A percentile compares a stretch with the other conserved stretches of the same genome.
Conservation (phyloP, 352 stramenopile species). For the Globisporangium perplexum region DNA sequence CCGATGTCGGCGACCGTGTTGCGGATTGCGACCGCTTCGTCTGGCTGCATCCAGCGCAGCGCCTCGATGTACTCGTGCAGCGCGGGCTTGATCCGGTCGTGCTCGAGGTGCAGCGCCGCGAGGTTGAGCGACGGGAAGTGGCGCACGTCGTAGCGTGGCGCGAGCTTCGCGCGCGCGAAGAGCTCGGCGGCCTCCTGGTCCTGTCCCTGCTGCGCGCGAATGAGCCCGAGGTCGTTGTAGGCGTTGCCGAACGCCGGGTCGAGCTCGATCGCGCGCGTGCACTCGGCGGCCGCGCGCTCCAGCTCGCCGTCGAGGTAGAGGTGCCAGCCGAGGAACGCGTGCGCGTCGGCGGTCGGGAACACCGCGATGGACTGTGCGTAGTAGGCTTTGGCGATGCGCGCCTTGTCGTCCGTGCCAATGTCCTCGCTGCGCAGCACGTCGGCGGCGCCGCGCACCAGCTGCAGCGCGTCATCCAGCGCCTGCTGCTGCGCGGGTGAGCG, state of each 20-base stretch:
- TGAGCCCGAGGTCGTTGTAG: slow-evolving; percentile 70
- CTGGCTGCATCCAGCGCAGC: slow-evolving; percentile 57
- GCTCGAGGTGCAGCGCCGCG: slow-evolving; percentile 52
- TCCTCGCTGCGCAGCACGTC: slow-evolving; percentile 40
- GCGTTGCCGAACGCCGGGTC: slow-evolving; percentile 62
- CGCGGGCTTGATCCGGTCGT: slow-evolving; percentile 54
- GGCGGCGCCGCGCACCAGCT: slow-evolving; percentile 46
- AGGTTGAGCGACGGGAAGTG: slow-evolving; percentile 65
- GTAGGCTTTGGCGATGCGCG: slow-evolving; percentile 56
- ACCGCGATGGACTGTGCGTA: slow-evolving; percentile 61
- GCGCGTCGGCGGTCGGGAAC: slow-evolving; percentile 62
- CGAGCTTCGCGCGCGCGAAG: slow-evolving; percentile 55
- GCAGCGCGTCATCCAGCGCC: slow-evolving; percentile 37
- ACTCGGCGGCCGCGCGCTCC: slow-evolving; percentile 44
- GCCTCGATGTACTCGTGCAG: slow-evolving; percentile 75
- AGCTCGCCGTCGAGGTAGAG: slow-evolving; percentile 60
- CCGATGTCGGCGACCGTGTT: slow-evolving; percentile 66
- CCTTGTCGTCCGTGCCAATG: slow-evolving; percentile 35
- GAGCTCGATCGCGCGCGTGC: slow-evolving; percentile 53
- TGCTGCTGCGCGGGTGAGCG: slow-evolving; percentile 14
- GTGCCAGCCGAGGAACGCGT: slow-evolving; percentile 64
- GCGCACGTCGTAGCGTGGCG: slow-evolving; percentile 59
- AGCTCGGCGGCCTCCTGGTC: slow-evolving; percentile 50
- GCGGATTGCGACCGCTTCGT: slow-evolving; percentile 49
- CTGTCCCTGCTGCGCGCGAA: slow-evolving; percentile 51